Evolutionary conservation across 2,329 filamentous ascomycete genomes (phyloP).

Genomic region (Paecilomyces formosus): DNA sequence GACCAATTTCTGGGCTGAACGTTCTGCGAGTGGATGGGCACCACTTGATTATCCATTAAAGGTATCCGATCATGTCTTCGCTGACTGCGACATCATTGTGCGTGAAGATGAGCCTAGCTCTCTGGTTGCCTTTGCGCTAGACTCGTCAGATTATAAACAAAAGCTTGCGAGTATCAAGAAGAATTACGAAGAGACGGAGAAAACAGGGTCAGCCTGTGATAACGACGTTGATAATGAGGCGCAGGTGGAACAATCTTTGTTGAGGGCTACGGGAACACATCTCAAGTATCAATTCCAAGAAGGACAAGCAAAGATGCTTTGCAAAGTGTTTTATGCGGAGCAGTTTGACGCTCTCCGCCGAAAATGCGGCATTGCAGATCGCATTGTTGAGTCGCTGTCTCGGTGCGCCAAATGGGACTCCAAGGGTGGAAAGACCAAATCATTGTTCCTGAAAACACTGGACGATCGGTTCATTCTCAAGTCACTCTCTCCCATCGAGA

Average conservation of each 20-base stretch:
- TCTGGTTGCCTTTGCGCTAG: slow-evolving; percentile 85
- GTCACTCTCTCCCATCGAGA: slow-evolving; percentile 83
- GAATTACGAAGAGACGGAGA: slow-evolving; percentile 21
- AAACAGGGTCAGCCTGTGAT: slow-evolving; percentile 16
- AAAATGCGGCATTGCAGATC: slow-evolving; percentile 87
- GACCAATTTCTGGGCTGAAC: slow-evolving; percentile 96
- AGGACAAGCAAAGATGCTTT: slow-evolving; percentile 88
- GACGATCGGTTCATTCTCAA: slow-evolving; percentile 93
- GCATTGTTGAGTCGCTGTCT: slow-evolving; percentile 90
- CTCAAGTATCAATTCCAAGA: slow-evolving; percentile 94
- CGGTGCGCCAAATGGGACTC: slow-evolving; percentile 97
- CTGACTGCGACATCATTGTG: slow-evolving; percentile 93
- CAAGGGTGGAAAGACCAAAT: slow-evolving; percentile 96
- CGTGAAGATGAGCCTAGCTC: slow-evolving; percentile 96
- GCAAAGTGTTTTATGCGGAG: slow-evolving; percentile 98
- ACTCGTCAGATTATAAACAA: slow-evolving; percentile 74
- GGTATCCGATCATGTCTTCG: slow-evolving; percentile 87
- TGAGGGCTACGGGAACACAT: slow-evolving; percentile 81
- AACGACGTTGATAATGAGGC: slow-evolving; percentile 51
- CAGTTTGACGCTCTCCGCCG: slow-evolving; percentile 91
- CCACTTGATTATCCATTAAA: slow-evolving; percentile 86
- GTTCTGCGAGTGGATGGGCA: slow-evolving; percentile 90
- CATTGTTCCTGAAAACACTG: slow-evolving; percentile 90
- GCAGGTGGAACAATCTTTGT: slow-evolving; percentile 75
- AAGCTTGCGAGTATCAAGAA: slow-evolving; percentile 57